phyloP scores from a whole-genome alignment of 2,329 filamentous ascomycete species.

The Penicillium decumbens region DNA sequence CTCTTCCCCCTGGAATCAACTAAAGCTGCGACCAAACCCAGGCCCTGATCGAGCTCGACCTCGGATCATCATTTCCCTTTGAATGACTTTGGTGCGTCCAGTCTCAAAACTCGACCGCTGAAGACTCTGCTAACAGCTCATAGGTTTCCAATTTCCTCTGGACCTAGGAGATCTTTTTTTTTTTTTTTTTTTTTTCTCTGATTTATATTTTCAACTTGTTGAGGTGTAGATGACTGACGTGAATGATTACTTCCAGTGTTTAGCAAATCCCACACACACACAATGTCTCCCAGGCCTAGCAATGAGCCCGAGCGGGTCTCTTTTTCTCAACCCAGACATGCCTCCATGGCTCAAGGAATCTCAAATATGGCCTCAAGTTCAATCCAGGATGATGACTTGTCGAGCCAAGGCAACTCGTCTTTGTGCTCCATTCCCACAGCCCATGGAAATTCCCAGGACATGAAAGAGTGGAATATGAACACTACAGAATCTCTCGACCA shows the following conservation, averaged over 20 bases:
- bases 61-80: slow-evolving; percentile 4
- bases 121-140: slow-evolving; percentile 8
- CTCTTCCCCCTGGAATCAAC: not conserved
- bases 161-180: slow-evolving; percentile 15
- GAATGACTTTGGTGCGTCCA: slow-evolving; percentile 15
- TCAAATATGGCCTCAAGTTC: slow-evolving; percentile 38
- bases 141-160: slow-evolving; percentile 10
- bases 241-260: slow-evolving; percentile 27
- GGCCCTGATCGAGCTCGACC: not conserved
- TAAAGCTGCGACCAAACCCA: not conserved
- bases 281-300: slow-evolving; percentile 39
- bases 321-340: slow-evolving; percentile 36
- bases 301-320: slow-evolving; percentile 36
- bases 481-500: slow-evolving; percentile 39
- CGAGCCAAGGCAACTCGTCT: slow-evolving; percentile 41
- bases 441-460: slow-evolving; percentile 34
- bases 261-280: slow-evolving; percentile 24
- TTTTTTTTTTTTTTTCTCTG: not conserved
- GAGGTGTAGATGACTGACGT: slow-evolving; percentile 33
- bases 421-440: slow-evolving; percentile 38
- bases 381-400: slow-evolving; percentile 43
- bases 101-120: not conserved
- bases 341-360: slow-evolving; percentile 35
- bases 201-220: slow-evolving; percentile 6
- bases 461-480: slow-evolving; percentile 39